These are phyloP conservation scores for Ceratocystis destructans DNA, from an alignment of 2,329 filamentous ascomycete species.

Conservation along the genomic window DNA sequence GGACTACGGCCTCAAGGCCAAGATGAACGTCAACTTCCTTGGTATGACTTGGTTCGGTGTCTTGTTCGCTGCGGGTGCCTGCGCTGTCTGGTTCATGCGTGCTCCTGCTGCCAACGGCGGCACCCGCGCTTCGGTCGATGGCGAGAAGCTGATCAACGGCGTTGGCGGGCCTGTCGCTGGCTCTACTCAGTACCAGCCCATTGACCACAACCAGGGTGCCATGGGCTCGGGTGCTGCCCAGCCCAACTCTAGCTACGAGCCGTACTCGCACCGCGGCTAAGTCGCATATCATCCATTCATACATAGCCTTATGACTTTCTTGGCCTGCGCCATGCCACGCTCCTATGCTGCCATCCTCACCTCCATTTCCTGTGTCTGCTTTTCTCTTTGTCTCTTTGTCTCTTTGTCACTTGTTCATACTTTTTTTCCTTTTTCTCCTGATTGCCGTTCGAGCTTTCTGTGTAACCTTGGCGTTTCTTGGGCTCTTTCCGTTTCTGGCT, in stretches of 20 bases:
- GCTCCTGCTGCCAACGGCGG: slow-evolving; percentile 30
- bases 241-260: slow-evolving; percentile 44
- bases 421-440: background rate
- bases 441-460: background rate
- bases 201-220: slow-evolving; percentile 26
- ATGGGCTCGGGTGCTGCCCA: slow-evolving; percentile 28
- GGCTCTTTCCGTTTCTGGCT: background rate
- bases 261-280: slow-evolving; percentile 46
- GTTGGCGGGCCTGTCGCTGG: slow-evolving; percentile 23
- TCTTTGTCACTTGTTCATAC: background rate
- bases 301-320: too few species aligned
- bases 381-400: background rate
- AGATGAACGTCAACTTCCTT: slow-evolving; percentile 56
- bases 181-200: slow-evolving; percentile 28
- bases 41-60: slow-evolving; percentile 65
- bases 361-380: background rate
- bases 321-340: background rate
- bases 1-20: slow-evolving; percentile 55
- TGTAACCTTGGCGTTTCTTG: background rate
- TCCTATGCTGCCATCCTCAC: background rate
- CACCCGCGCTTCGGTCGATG: slow-evolving; percentile 35
- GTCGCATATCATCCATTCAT: background rate
- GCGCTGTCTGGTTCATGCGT: slow-evolving; percentile 86
- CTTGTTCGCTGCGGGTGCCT: slow-evolving; percentile 59
- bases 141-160: slow-evolving; percentile 23